Base-by-base conservation (phyloP, 192 early-diverging fungal species). In the Gigaspora rosea region DNA sequence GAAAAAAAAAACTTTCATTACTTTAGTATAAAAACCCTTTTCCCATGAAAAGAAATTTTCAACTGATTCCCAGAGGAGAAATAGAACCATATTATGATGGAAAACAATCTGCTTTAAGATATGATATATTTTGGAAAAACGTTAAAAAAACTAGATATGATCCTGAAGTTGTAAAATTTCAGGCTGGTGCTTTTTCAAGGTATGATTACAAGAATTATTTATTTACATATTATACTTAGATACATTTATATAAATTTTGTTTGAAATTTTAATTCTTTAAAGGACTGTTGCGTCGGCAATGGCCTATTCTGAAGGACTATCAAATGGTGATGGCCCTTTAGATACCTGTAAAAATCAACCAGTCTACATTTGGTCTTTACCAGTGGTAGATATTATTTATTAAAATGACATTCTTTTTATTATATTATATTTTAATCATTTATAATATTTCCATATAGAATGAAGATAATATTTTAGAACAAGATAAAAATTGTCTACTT, bases 241-340 rank as follows among this genome's bases (percentile, higher is more conserved):
- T 58, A 7, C 6, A 1, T n/a, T 16, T 20, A 58, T 58, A 0
- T 18, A 18, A 51, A 51, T 11, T 51, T 11, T n/a, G 13, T 11
- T 58, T 16, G 6, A 11, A 18, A n/a, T 16, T 1, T 16, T 1
- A 16, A n/a, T 18, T 2, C 0, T 58, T 58, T 58, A 58, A 58
- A 67, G 65, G 11, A 3, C 36, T 13, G 65, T 36, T 12, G 13
- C 13, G 12, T 67, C 65, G 4, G 65, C 36, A 8, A 48, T 67
- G 35, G 22, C 65, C 15, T 67, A 13, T 41, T 67, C 65, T 18
- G 36, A 47, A 47, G 65, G 65, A 18, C n/a, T 67, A 48, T 67
- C 46, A 46, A 48, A 67, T 36, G 65, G 65, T 2, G 6, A 0
- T 15, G 65, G 65, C 15, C 36, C 65, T 13, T 15, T 67, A 36